Evolutionary conservation across 83 land plant species (phyloP), one percentile per base, ranked within the genome.

Genomic region (Picea engelmannii): DNA sequence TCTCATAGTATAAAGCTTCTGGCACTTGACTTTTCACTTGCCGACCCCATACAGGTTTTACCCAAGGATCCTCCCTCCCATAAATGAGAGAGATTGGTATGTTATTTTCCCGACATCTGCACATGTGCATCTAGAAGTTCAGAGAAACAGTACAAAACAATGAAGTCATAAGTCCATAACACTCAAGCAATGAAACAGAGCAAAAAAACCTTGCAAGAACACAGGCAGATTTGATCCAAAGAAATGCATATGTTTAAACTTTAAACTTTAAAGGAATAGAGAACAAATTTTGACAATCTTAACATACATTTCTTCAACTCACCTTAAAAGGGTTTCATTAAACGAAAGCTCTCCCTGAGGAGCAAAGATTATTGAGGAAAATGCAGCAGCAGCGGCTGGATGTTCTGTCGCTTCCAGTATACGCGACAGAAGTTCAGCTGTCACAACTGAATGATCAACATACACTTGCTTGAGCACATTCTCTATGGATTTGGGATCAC

Each of bases 51-150:
- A 91, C 58, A 75, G 97, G 95, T 52, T 67, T 91, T 62, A 95
- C 91, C 97, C 97, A 94, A 11, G 97, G 97, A 78, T 94, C 97
- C 81, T 94, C 95, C 83, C 85, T 91, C 44, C 97, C 97, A 81
- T 94, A 94, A 85, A 92, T 83, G 42, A 94, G 91, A 61, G 91
- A 92, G 55, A 94, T 88, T 9, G 95, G 93, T 21, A 88, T 78
- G 67, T 82, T 84, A 42, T 86, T 71, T 81, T 82, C 67, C 52
- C 83, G 74, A 78, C 94, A 92, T 63, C 96, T 94, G 76, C 61
- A 81, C 69, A 78, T 31, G 6, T 52, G 21, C n/a, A 52, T 73
- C 58, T 73, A 8, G 47, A 44, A n/a, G 4, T 73, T 44, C 58
- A 52, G 76, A 44, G 24, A 73, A 44, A 35, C 17, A n/a, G 25